phyloP scores from a whole-genome alignment of 1,139 yeast species.

The Petasospora fabianii region DNA sequence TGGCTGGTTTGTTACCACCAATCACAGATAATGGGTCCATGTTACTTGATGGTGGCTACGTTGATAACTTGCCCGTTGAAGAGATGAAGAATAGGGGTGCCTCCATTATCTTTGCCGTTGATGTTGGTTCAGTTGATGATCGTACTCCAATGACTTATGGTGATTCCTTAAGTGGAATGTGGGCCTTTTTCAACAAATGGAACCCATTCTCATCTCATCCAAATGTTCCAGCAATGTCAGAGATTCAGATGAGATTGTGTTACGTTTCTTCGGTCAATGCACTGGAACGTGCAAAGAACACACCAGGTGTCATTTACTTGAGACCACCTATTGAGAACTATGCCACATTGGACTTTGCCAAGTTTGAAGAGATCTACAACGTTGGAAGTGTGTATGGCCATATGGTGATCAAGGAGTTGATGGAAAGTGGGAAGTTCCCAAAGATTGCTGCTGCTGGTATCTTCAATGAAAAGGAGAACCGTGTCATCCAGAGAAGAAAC shows the following conservation, averaged over 20 bases:
- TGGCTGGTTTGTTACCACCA: conserved; percentile 92
- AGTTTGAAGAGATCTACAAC: conserved; percentile 82
- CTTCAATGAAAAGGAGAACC: conserved; percentile 28
- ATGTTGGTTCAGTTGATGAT: conserved; percentile 94
- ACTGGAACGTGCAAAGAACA: conserved; percentile 75
- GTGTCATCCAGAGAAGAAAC: conserved; percentile 51
- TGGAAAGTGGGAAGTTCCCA: conserved; percentile 53
- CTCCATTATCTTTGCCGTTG: conserved; percentile 86
- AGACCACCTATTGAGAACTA: conserved; percentile 92
- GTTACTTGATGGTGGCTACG: conserved; percentile 94
- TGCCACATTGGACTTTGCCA: conserved; percentile 89
- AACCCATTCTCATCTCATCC: conserved; percentile 88
- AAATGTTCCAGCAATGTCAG: conserved; percentile 91
- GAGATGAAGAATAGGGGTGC: conserved; percentile 93
- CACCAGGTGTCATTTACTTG: conserved; percentile 84
- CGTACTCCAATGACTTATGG: conserved; percentile 89
- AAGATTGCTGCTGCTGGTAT: conserved; percentile 51
- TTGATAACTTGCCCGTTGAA: conserved; percentile 86
- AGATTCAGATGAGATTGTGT: conserved; percentile 88
- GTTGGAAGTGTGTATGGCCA: conserved; percentile 80
- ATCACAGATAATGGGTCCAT: conserved; percentile 85
- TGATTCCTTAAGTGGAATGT: conserved; percentile 85
- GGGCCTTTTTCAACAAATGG: conserved; percentile 88
- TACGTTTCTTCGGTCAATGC: conserved; percentile 96
- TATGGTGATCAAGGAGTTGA: conserved; percentile 50